Percentiles rank a stretch among this genome's conserved stretches.
Evolutionary conservation across 1,284 basidiomycete genomes (phyloP).

Genomic region (Chalciporus sp.): DNA sequence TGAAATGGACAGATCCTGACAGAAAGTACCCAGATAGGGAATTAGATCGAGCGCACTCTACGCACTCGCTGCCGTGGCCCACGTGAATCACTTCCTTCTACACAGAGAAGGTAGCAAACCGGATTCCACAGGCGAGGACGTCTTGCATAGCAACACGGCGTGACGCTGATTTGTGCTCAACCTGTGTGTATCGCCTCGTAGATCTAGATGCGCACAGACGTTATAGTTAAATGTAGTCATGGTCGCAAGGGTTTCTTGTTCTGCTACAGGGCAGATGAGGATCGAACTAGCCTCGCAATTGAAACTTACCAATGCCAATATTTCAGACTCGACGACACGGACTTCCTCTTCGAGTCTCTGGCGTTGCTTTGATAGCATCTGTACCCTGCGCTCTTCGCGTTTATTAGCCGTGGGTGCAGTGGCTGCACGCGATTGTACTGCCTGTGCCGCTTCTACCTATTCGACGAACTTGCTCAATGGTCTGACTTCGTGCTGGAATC

Average conservation of each 20-base stretch:
- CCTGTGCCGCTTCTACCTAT: slow-evolving; percentile 56
- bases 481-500: neutral
- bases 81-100: too few relatives aligned
- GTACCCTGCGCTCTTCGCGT: slow-evolving; percentile 61
- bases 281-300: neutral
- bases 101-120: too few relatives aligned
- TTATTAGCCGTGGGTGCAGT: slow-evolving; percentile 61
- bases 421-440: slow-evolving; percentile 41
- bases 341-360: slow-evolving; percentile 62
- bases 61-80: too few relatives aligned
- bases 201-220: neutral
- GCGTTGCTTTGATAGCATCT: slow-evolving; percentile 63
- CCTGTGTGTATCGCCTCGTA: too few relatives aligned
- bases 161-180: too few relatives aligned
- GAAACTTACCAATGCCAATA: slow-evolving; percentile 52
- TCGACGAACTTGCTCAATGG: neutral
- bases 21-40: too few relatives aligned
- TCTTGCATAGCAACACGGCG: too few relatives aligned
- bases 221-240: neutral
- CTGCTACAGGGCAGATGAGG: slow-evolving; percentile 21
- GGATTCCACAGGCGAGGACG: too few relatives aligned
- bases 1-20: too few relatives aligned
- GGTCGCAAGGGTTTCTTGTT: slow-evolving; percentile 18
- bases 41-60: too few relatives aligned
- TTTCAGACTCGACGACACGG: slow-evolving; percentile 56